Evolutionary conservation across 805 yeast genomes (phyloP).

Genomic region (Suhomyces emberorum): DNA sequence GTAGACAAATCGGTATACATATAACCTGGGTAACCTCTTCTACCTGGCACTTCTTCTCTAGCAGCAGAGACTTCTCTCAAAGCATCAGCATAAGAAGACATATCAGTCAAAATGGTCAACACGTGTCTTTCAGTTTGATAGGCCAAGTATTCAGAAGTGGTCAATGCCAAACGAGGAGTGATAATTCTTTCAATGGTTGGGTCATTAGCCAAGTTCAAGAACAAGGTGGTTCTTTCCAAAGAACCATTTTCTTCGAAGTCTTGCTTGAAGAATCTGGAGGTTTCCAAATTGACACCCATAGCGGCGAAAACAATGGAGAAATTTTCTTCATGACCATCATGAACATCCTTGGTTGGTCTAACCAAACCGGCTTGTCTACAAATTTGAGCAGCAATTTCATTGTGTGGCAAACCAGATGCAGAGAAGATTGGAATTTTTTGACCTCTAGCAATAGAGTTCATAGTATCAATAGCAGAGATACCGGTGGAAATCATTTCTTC

Average conservation of each 20-base stretch:
- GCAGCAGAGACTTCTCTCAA: conserved; percentile 99
- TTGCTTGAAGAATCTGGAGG: conserved; percentile 97
- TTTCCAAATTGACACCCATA: conserved; percentile 99
- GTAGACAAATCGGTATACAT: conserved; percentile 99
- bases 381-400: conserved; percentile 99
- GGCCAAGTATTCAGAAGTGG: conserved; percentile 97
- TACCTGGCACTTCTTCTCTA: conserved; percentile 99
- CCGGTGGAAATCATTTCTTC: conserved; percentile 99
- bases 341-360: conserved; percentile 98
- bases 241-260: conserved; percentile 99
- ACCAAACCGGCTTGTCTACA: conserved; percentile 99
- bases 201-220: conserved; percentile 96
- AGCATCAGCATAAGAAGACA: conserved; percentile 99
- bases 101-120: conserved; percentile 94
- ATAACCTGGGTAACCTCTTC: conserved; percentile 99
- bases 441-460: conserved; percentile 99
- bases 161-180: conserved; percentile 97
- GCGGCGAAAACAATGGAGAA: conserved; percentile 99
- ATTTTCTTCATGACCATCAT: conserved; percentile 99
- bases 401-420: conserved; percentile 98
- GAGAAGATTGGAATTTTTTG: conserved; percentile 99
- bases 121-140: conserved; percentile 99
- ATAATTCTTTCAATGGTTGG: conserved; percentile 99
- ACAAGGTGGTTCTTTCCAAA: conserved; percentile 93
- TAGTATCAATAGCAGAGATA: conserved; percentile 96